Conservation (phyloP, 2,329 filamentous ascomycete species). For the Diplodia scrobiculata region DNA sequence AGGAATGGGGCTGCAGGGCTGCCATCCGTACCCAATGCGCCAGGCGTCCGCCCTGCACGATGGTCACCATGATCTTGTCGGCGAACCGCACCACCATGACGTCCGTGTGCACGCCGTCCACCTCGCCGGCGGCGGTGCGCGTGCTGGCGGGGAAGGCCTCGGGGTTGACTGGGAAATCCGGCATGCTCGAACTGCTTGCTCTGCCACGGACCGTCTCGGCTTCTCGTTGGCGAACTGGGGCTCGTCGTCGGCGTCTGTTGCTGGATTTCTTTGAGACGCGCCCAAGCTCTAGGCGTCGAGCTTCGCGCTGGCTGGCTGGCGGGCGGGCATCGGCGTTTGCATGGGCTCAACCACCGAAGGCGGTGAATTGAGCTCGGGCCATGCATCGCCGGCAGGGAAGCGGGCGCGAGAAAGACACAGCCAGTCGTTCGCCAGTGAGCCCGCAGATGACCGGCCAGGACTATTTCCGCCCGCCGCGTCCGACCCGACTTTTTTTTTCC, state of each 20-base stretch:
- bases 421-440: neutral
- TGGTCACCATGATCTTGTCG: constrained; percentile 87
- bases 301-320: neutral
- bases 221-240: neutral
- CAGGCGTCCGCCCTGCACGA: constrained; percentile 80
- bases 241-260: neutral
- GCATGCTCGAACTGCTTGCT: neutral
- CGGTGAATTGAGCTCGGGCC: constrained; percentile 10
- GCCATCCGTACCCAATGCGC: constrained; percentile 80
- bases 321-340: constrained; percentile 9
- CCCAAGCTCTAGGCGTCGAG: neutral
- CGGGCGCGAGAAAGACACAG: neutral
- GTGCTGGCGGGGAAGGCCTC: constrained; percentile 69
- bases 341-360: constrained; percentile 1
- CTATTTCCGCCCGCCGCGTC: neutral
- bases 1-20: neutral
- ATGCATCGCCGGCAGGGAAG: neutral
- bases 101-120: constrained; percentile 71
- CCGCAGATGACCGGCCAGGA: neutral
- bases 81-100: constrained; percentile 73
- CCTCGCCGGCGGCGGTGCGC: constrained; percentile 56
- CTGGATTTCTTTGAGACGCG: neutral
- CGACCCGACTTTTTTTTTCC: constrained; percentile 24
- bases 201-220: neutral
- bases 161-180: constrained; percentile 35